A percentile compares a stretch with the other conserved stretches of the same genome.
Conservation (phyloP, 805 yeast species). For the Kodamaea jinghongensis region DNA sequence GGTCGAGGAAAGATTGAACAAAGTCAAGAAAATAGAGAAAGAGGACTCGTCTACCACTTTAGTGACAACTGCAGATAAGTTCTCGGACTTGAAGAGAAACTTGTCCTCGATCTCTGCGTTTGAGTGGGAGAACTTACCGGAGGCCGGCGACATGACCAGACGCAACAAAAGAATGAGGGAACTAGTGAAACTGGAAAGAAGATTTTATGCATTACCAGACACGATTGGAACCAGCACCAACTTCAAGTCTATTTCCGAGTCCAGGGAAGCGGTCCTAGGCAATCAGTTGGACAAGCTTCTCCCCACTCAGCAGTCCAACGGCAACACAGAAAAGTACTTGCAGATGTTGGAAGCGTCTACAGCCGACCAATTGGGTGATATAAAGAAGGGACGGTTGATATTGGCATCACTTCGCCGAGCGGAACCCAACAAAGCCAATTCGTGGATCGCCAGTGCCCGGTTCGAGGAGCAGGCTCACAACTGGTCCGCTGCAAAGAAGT, state of each 20-base stretch:
- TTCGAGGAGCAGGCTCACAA: conserved; percentile 67
- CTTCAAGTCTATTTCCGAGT: conserved; percentile 56
- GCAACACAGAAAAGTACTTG: conserved; percentile 8
- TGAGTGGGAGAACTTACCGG: conserved; percentile 84
- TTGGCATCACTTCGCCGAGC: conserved; percentile 67
- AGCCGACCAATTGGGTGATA: conserved; percentile 48
- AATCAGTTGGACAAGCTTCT: conserved; percentile 46
- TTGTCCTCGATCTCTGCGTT: conserved; percentile 57
- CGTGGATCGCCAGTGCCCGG: conserved; percentile 86
- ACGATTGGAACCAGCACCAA: conserved; percentile 41
- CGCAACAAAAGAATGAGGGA: conserved; percentile 70
- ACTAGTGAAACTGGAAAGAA: conserved; percentile 56
- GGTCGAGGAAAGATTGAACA: conserved; percentile 56
- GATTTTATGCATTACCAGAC: conserved; percentile 86
- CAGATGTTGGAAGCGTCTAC: conserved; percentile 3
- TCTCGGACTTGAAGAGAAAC: conserved; percentile 61
- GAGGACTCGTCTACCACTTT: not conserved
- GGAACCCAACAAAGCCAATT: conserved; percentile 69
- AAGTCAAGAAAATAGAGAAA: conserved; percentile 27
- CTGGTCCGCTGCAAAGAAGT: conserved; percentile 50
- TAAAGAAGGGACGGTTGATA: conserved; percentile 55
- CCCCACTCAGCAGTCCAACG: not conserved
- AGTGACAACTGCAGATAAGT: conserved; percentile 7
- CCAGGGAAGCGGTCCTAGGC: conserved; percentile 58
- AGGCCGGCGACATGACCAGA: conserved; percentile 82